Percentiles rank a stretch among this genome's conserved stretches.
These are phyloP conservation scores for Pachysandra terminalis DNA, from an alignment of 164 flowering plant genomes.

Conservation along the genomic window DNA sequence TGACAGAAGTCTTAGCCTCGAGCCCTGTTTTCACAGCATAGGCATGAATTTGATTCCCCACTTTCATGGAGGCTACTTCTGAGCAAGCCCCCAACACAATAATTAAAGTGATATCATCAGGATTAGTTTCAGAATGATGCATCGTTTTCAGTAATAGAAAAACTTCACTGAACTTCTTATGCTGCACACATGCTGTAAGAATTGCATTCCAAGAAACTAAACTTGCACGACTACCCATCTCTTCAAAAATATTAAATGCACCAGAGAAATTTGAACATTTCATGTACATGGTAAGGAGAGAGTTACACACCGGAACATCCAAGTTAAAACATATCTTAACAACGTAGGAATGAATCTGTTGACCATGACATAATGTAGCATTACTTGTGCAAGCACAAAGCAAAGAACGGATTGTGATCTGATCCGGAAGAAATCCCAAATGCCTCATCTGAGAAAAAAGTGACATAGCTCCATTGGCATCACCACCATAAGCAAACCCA, in stretches of 20 bases:
- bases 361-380: constrained; percentile 34
- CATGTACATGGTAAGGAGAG: constrained; percentile 60
- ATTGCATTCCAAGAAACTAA: constrained; percentile 70
- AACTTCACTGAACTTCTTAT: constrained; percentile 39
- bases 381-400: constrained; percentile 47
- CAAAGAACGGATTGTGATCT: constrained; percentile 46
- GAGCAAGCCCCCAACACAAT: constrained; percentile 45
- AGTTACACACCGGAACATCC: constrained; percentile 43
- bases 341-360: constrained; percentile 50
- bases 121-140: constrained; percentile 33
- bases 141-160: constrained; percentile 38
- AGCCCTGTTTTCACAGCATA: constrained; percentile 43
- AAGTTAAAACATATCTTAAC: constrained; percentile 35
- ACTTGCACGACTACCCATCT: constrained; percentile 31
- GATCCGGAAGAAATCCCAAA: constrained; percentile 44
- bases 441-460: constrained; percentile 47
- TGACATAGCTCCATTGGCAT: constrained; percentile 38
- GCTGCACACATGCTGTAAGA: constrained; percentile 52
- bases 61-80: constrained; percentile 42
- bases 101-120: constrained; percentile 44
- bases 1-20: constrained; percentile 27
- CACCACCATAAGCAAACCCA: constrained; percentile 42
- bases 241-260: constrained; percentile 41
- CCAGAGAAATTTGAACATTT: constrained; percentile 40
- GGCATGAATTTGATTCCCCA: constrained; percentile 51